Conservation (phyloP, 306 rosid species). For the Dalbergia cochinchinensis region DNA sequence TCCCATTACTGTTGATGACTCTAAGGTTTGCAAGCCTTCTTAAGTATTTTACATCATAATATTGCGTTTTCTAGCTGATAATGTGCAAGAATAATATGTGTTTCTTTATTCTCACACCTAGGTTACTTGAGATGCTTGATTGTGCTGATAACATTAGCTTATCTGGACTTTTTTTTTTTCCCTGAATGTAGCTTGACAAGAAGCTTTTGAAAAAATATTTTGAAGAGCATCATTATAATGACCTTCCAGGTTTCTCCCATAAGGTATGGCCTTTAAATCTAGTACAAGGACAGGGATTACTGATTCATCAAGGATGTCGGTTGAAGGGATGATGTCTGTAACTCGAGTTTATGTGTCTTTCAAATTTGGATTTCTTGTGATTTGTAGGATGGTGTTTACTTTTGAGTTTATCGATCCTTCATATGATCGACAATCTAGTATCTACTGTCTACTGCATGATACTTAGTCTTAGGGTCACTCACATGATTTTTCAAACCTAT, state of each 20-base stretch:
- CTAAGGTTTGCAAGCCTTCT: slow-evolving; percentile 67
- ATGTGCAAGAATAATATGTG: neutral
- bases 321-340: too few species aligned
- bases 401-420: too few species aligned
- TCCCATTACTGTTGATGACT: slow-evolving; percentile 90
- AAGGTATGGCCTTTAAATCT: slow-evolving; percentile 61
- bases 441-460: neutral
- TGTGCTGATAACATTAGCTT: slow-evolving; percentile 25
- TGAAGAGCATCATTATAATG: slow-evolving; percentile 58
- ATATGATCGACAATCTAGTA: neutral
- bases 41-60: too few species aligned
- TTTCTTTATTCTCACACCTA: neutral
- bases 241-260: slow-evolving; percentile 85
- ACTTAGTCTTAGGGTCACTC: too few species aligned
- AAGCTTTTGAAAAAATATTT: slow-evolving; percentile 79
- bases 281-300: neutral
- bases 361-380: neutral
- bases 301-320: neutral
- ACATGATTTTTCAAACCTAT: neutral
- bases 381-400: slow-evolving; percentile 6
- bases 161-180: neutral
- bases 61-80: too few species aligned
- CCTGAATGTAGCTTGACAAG: slow-evolving; percentile 83
- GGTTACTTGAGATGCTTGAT: slow-evolving; percentile 36
- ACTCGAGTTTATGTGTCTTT: too few species aligned